Evolutionary conservation across 345 rosid species (phyloP).

Genomic region (Balakata baccata): DNA sequence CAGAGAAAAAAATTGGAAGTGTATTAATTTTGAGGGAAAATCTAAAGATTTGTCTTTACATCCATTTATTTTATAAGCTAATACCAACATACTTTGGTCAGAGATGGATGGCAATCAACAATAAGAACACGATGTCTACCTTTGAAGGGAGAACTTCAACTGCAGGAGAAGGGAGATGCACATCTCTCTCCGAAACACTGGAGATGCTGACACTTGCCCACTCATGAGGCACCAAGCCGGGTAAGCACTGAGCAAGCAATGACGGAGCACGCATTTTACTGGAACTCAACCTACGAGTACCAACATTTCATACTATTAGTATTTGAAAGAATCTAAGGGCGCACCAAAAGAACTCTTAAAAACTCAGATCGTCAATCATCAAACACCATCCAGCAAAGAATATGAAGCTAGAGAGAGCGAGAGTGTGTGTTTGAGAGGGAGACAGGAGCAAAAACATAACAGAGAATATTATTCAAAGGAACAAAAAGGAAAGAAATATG

Average conservation of each 20-base stretch:
- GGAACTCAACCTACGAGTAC: conserved; percentile 22
- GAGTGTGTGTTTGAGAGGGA: too few species aligned
- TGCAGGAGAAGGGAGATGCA: conserved; percentile 67
- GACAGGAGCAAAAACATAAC: background rate
- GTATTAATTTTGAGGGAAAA: conserved; percentile 13
- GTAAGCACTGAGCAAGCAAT: conserved; percentile 82
- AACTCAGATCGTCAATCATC: background rate
- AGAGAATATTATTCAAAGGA: background rate
- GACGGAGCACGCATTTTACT: conserved; percentile 84
- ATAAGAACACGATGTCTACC: conserved; percentile 36
- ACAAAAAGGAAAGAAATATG: background rate
- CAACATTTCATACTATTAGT: conserved; percentile 18
- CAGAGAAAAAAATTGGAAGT: conserved; percentile 14
- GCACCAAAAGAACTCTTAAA: background rate
- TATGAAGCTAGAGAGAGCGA: background rate
- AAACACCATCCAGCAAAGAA: background rate
- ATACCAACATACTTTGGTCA: background rate
- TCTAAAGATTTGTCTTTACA: background rate
- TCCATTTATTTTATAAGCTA: background rate
- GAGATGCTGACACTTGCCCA: conserved; percentile 57
- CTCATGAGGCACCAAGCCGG: conserved; percentile 77
- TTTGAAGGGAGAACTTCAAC: conserved; percentile 92
- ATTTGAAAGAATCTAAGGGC: background rate
- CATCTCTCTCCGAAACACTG: conserved; percentile 62
- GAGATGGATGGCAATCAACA: background rate